phyloP scores from a whole-genome alignment of 1,284 basidiomycete species.

The Ustilago bromivora region DNA sequence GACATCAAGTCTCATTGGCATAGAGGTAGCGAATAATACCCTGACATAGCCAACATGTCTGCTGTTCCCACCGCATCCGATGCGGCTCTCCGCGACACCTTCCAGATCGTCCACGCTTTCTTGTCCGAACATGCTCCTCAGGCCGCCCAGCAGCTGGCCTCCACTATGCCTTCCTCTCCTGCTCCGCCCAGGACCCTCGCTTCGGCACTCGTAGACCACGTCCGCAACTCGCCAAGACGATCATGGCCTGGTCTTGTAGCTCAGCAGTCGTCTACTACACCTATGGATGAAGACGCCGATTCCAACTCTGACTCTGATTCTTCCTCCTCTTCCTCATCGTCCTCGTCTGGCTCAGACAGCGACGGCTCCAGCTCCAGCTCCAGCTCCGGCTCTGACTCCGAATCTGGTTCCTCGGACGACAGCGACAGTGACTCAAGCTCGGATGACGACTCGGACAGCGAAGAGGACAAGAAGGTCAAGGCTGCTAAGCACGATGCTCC shows the following conservation, averaged over 20 bases:
- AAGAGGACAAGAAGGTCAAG: constrained; percentile 39
- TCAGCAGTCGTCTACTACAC: constrained; percentile 12
- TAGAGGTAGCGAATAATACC: neutral
- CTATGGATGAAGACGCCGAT: constrained; percentile 33
- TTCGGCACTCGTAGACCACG: constrained; percentile 45
- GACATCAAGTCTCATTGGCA: neutral
- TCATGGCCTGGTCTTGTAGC: constrained; percentile 39
- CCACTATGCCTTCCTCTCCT: constrained; percentile 29
- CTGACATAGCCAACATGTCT: neutral
- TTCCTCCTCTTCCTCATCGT: constrained; percentile 12
- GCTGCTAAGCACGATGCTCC: constrained; percentile 28
- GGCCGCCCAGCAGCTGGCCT: constrained; percentile 35
- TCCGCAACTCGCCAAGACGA: constrained; percentile 39
- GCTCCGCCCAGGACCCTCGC: constrained; percentile 38
- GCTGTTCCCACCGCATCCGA: constrained; percentile 16
- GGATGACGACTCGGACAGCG: constrained; percentile 22
- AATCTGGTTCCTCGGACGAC: constrained; percentile 27
- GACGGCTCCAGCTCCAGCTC: constrained; percentile 5
- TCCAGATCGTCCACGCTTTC: constrained; percentile 52
- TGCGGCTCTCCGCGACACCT: constrained; percentile 40
- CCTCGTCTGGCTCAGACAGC: constrained; percentile 25
- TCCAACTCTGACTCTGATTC: constrained; percentile 6
- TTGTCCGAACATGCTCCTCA: constrained; percentile 41
- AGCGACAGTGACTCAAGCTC: constrained; percentile 19
- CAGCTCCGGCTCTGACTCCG: constrained; percentile 11